These are phyloP conservation scores for Scenedesmus sp. DNA, from an alignment of 163 green algal species.

Conservation along the genomic window DNA sequence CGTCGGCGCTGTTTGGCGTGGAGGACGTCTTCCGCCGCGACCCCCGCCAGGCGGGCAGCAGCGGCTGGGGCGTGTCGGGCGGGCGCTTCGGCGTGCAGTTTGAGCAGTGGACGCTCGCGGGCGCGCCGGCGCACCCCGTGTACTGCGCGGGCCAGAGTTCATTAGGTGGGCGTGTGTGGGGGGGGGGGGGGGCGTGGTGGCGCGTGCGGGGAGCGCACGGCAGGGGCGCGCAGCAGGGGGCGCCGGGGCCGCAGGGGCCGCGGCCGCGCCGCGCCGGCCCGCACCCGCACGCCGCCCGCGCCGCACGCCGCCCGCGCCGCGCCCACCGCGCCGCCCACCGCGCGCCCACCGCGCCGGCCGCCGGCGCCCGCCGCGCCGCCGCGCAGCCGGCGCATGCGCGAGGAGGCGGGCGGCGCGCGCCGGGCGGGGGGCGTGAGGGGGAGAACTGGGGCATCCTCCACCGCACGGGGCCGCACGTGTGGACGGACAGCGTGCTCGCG, in stretches of 20 bases:
- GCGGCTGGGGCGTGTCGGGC: slow-evolving; percentile 18
- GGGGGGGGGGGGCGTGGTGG: no score
- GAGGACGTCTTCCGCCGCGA: slow-evolving; percentile 44
- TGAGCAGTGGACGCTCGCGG: slow-evolving; percentile 46
- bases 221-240: no score
- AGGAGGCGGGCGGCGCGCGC: background rate
- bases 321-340: no score
- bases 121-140: slow-evolving; percentile 35
- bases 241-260: no score
- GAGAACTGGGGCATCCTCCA: slow-evolving; percentile 50
- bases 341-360: no score
- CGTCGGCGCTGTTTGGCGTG: slow-evolving; percentile 38
- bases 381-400: slow-evolving; percentile 4
- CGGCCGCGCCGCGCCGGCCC: no score
- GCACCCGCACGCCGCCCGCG: no score
- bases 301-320: no score
- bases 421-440: background rate
- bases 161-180: slow-evolving; percentile 23
- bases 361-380: no score
- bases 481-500: slow-evolving; percentile 43
- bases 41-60: background rate
- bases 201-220: no score
- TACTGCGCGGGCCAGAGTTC: slow-evolving; percentile 37
- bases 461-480: slow-evolving; percentile 44
- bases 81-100: slow-evolving; percentile 45